These are phyloP conservation scores for Lasiodiplodia hormozganensis DNA, from an alignment of 2,329 filamentous ascomycete species.

Conservation along the genomic window DNA sequence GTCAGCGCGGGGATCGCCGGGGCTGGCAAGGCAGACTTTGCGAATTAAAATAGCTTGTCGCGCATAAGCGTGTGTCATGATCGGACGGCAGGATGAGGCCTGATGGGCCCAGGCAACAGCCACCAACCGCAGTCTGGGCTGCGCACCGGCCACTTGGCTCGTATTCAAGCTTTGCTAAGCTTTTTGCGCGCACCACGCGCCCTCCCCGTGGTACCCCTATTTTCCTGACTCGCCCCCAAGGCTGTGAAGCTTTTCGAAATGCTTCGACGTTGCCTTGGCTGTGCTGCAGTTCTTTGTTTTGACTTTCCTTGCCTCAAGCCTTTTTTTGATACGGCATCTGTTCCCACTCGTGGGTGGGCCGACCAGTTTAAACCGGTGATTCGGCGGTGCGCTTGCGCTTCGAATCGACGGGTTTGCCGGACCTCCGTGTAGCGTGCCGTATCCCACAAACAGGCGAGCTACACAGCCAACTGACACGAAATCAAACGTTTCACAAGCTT, in stretches of 20 bases:
- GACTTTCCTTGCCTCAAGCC: background rate
- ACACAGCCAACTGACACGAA: too few relatives aligned
- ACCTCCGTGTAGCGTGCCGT: too few relatives aligned
- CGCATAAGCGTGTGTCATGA: background rate
- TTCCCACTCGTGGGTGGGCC: background rate
- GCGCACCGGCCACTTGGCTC: background rate
- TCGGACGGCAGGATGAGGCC: background rate
- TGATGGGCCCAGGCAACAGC: background rate
- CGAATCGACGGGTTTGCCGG: too few relatives aligned
- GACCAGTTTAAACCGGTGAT: too few relatives aligned
- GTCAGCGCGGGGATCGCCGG: too few relatives aligned
- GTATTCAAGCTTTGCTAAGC: slow-evolving; percentile 19
- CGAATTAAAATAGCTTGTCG: background rate
- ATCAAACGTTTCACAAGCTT: too few relatives aligned
- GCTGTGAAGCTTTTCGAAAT: background rate
- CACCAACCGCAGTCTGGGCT: background rate
- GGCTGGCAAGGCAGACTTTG: background rate
- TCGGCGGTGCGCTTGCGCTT: background rate
- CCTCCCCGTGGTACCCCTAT: background rate
- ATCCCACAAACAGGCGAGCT: too few relatives aligned
- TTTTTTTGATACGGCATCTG: background rate
- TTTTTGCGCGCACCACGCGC: background rate
- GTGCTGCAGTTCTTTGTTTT: background rate
- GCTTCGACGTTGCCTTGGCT: background rate
- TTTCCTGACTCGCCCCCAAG: too few relatives aligned